phyloP scores from a whole-genome alignment of 768 basidiomycete genomes.

The Dendrothele bispora region DNA sequence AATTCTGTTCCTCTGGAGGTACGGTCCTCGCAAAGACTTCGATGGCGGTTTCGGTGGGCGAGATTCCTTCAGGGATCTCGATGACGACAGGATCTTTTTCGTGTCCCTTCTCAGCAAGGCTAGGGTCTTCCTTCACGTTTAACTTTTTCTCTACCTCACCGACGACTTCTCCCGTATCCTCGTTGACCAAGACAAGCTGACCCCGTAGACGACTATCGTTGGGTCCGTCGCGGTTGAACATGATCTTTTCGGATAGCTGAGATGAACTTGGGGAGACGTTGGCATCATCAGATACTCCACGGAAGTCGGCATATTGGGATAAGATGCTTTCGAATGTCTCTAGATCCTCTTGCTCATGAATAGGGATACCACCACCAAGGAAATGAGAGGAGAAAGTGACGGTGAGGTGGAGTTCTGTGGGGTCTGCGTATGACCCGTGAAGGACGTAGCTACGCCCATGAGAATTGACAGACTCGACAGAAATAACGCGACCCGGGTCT shows the following conservation, averaged over 20 bases:
- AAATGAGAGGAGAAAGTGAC: constrained; percentile 23
- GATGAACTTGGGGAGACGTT: neutral
- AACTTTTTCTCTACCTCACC: constrained; percentile 65
- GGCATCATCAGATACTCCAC: constrained; percentile 16
- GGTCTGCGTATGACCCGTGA: constrained; percentile 35
- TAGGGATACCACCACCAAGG: constrained; percentile 17
- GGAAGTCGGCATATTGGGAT: constrained; percentile 59
- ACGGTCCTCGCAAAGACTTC: constrained; percentile 61
- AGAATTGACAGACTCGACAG: constrained; percentile 31
- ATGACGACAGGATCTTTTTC: constrained; percentile 71
- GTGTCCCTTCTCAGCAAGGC: constrained; percentile 44
- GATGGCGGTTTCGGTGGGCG: constrained; percentile 39
- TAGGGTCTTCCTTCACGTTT: constrained; percentile 56
- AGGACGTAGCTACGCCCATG: constrained; percentile 47
- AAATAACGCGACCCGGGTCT: constrained; percentile 53
- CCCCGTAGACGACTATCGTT: constrained; percentile 40
- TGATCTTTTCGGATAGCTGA: neutral
- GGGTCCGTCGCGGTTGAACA: constrained; percentile 9
- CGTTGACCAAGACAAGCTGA: constrained; percentile 69
- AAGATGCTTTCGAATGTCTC: constrained; percentile 68
- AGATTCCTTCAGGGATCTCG: constrained; percentile 56
- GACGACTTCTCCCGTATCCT: constrained; percentile 69
- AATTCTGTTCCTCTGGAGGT: constrained; percentile 68
- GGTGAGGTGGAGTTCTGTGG: constrained; percentile 36
- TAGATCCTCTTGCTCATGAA: constrained; percentile 49